Evolutionary conservation across 805 yeast genomes (phyloP).

Genomic region (Tanozyma kutaoensis): DNA sequence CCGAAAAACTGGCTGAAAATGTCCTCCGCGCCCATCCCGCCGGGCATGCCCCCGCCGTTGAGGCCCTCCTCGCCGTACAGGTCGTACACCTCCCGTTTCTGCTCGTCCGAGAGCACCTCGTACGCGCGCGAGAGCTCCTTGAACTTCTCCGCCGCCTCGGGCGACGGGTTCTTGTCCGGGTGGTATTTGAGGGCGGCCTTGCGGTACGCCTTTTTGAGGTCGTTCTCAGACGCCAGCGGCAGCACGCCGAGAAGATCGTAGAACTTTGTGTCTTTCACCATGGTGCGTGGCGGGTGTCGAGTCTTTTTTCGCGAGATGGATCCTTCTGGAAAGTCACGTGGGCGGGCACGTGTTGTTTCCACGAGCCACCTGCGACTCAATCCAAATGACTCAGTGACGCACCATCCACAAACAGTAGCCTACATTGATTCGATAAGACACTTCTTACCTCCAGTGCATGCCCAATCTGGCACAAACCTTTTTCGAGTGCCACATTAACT

Average conservation of each 20-base stretch:
- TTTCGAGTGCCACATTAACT: no score
- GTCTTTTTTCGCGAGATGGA: no score
- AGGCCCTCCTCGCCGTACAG: conserved; percentile 89
- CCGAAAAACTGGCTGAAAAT: conserved; percentile 74
- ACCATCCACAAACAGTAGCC: no score
- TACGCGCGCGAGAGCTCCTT: conserved; percentile 82
- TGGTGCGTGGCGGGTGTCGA: no score
- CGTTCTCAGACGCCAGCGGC: conserved; percentile 53
- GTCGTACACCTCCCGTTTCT: conserved; percentile 84
- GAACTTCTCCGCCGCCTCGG: conserved; percentile 92
- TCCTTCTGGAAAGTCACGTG: no score
- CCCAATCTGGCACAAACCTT: no score
- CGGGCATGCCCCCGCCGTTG: conserved; percentile 32
- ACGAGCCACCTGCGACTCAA: no score
- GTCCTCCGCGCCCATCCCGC: conserved; percentile 51
- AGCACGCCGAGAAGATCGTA: conserved; percentile 67
- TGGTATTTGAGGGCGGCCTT: conserved; percentile 69
- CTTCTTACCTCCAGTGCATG: no score
- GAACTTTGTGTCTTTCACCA: conserved; percentile 73
- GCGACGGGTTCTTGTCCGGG: conserved; percentile 60
- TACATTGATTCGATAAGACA: no score
- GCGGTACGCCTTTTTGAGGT: conserved; percentile 75
- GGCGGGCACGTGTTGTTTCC: no score
- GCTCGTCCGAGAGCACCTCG: conserved; percentile 76
- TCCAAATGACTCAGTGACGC: no score